Conservation (phyloP, 805 yeast species). For the Hanseniaspora clermontiae region DNA sequence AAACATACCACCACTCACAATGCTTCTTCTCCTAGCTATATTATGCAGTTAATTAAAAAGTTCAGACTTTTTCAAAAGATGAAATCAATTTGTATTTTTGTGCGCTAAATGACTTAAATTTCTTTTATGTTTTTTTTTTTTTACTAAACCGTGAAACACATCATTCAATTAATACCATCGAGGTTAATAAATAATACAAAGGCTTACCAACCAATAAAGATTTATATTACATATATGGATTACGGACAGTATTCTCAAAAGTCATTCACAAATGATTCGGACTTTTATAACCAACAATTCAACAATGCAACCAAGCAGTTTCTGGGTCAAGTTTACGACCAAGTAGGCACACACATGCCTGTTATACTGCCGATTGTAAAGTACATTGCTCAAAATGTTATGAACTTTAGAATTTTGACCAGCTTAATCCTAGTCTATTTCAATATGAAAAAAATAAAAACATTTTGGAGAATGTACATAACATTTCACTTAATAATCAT, state of each 20-base stretch:
- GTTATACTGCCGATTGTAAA: neutral
- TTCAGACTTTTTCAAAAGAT: no score
- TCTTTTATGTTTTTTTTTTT: no score
- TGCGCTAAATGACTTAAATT: no score
- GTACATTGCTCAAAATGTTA: neutral
- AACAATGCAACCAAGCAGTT: neutral
- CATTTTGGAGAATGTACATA: neutral
- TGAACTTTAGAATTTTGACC: neutral
- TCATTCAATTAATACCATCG: no score
- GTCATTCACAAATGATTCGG: neutral
- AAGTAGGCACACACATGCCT: neutral
- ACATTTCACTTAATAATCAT: neutral
- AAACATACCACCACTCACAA: no score
- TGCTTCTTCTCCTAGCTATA: no score
- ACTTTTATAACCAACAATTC: neutral
- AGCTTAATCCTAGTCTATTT: neutral
- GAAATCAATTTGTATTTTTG: no score
- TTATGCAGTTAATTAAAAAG: no score
- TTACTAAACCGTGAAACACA: no score
- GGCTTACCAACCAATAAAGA: no score
- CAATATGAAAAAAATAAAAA: conserved; percentile 1
- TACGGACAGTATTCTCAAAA: neutral
- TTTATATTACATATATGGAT: neutral
- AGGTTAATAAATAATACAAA: no score
- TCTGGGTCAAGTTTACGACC: neutral